Percentiles rank a stretch among this genome's conserved stretches.
Conservation (phyloP, 2,329 filamentous ascomycete species). For the Colletotrichum salicis region DNA sequence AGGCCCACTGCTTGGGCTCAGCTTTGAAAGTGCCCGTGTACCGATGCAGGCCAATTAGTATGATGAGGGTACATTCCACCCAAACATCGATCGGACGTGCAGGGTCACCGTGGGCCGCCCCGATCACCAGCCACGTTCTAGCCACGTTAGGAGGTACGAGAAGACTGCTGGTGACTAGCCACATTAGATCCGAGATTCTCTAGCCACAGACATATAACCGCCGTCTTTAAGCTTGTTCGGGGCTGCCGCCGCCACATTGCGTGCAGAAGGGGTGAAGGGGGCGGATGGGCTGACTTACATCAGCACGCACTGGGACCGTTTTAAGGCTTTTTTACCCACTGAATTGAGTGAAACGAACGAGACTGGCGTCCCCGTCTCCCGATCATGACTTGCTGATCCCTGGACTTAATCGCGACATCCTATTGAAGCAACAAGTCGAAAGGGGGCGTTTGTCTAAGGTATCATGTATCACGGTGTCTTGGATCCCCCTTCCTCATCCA, state of each 20-base stretch:
- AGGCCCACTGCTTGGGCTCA: slow-evolving; percentile 1
- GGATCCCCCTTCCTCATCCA: slow-evolving; percentile 3
- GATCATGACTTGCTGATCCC: slow-evolving; percentile 20
- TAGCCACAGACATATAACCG: not conserved
- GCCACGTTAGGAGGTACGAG: not conserved
- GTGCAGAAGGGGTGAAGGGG: not conserved
- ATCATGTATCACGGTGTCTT: slow-evolving; percentile 25
- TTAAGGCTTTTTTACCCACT: not conserved
- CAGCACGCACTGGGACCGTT: not conserved
- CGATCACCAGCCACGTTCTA: not conserved
- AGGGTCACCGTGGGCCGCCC: slow-evolving; percentile 18
- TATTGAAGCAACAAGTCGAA: slow-evolving; percentile 12
- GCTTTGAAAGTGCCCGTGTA: slow-evolving; percentile 3
- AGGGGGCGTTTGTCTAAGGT: slow-evolving; percentile 9
- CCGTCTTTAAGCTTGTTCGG: not conserved
- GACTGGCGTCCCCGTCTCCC: slow-evolving; percentile 18
- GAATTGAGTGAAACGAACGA: slow-evolving; percentile 29
- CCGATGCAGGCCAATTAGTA: slow-evolving; percentile 15
- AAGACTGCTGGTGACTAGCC: too few species aligned
- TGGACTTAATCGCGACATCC: slow-evolving; percentile 13
- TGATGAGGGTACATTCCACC: slow-evolving; percentile 15
- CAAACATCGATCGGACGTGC: slow-evolving; percentile 25
- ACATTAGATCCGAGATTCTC: too few species aligned
- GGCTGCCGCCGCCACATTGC: slow-evolving; percentile 8
- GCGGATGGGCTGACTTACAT: not conserved